Base-by-base conservation (phyloP, 2,329 filamentous ascomycete genomes). In the Ilyonectria robusta region DNA sequence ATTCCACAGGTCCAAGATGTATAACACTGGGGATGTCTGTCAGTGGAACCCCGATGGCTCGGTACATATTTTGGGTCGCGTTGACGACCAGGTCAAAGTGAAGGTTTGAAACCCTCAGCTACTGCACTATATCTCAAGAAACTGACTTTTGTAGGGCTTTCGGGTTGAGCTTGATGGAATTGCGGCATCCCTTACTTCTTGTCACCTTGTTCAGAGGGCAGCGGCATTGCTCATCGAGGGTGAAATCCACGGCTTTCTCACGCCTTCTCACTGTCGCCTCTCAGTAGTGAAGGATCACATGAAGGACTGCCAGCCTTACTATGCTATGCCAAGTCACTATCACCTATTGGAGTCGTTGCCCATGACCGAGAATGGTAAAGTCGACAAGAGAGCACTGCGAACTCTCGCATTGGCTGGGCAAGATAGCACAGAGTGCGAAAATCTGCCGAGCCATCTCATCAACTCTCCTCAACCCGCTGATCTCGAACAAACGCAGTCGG, bases 41-140 rank as follows among this genome's bases (percentile, higher is more conserved):
- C 80, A 82, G n/a, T 89, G 87, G 87, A 81, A 81, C 31, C 70
- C 81, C 0, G 83, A 88, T 63, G 88, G 88, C 6, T 82, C 82
- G 19, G 79, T 91, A 17, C 81, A 88, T n/a, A 87, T 86, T 9
- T 81, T 88, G 13, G 88, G 88, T 1, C 83, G 88, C 17, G 81
- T 81, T 11, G 88, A 91, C 64, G 87, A 90, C 66, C 88, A 90
- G 72, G 85, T 90, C 64, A 90, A 90, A 75, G 83, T 90, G 70
- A 88, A 89, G 76, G 83, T 83, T 76, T 60, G 68, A 60, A n/a
- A 7, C 1, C 3, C n/a, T 19, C 31, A 37, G 2, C 26, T 5
- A 26, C 26, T 26, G n/a, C 10, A 0, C 2, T 13, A 7, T n/a
- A 7, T 6, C 8, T 29, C 5, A 37, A 4, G 31, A 48, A 61